These are phyloP conservation scores for Fusarium musae DNA, from an alignment of 2,329 filamentous ascomycete species.

Conservation along the genomic window DNA sequence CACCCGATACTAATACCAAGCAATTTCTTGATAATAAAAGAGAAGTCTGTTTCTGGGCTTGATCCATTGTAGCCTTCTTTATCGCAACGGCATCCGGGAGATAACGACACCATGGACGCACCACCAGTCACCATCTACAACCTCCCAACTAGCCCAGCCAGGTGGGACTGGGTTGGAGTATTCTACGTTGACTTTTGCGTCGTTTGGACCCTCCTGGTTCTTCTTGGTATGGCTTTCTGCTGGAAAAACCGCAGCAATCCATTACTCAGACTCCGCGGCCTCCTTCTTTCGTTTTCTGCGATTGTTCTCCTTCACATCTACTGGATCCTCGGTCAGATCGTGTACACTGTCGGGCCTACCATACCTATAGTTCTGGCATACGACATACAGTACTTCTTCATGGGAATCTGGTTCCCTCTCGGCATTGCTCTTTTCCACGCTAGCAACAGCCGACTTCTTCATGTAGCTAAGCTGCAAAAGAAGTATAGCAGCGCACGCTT, in stretches of 20 bases:
- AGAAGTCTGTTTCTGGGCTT: accelerated
- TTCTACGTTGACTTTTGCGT: neutral
- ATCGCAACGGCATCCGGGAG: accelerated
- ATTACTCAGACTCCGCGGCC: neutral
- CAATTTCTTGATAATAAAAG: neutral
- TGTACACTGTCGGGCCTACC: neutral
- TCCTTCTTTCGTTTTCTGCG: neutral
- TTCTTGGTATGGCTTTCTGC: neutral
- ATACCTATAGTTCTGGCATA: neutral
- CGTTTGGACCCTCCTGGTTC: neutral
- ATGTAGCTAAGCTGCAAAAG: neutral
- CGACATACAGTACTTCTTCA: neutral
- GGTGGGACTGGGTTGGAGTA: neutral
- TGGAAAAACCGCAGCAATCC: neutral
- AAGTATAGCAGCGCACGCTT: neutral
- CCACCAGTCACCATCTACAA: neutral
- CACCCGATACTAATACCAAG: neutral
- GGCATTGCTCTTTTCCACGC: neutral
- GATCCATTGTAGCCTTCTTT: neutral
- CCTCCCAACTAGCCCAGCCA: neutral
- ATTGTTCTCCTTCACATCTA: neutral
- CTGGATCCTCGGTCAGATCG: neutral
- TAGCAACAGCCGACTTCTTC: neutral
- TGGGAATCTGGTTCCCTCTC: neutral
- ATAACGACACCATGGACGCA: neutral